Percentiles rank a stretch among this genome's conserved stretches.
These are phyloP conservation scores for Coniochaeta pulveracea DNA, from an alignment of 2,329 filamentous ascomycete species.

Conservation along the genomic window DNA sequence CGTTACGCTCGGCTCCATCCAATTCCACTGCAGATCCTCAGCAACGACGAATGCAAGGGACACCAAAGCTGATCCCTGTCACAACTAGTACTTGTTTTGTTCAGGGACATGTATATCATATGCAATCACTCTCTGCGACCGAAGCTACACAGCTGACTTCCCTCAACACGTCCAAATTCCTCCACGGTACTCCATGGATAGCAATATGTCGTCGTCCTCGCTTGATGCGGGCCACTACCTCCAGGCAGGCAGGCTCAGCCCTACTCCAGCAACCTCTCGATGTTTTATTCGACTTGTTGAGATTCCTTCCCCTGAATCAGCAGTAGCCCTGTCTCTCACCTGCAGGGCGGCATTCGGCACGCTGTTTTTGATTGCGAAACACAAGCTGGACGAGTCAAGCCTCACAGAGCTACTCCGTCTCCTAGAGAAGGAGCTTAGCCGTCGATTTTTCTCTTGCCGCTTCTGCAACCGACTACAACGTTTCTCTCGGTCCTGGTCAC, in stretches of 20 bases:
- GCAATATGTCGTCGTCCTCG: too few species aligned
- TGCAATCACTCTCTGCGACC: too few species aligned
- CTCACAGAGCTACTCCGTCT: constrained; percentile 2
- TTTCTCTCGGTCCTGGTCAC: constrained; percentile 1
- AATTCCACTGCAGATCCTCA: too few species aligned
- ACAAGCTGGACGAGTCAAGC: neutral
- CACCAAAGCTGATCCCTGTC: too few species aligned
- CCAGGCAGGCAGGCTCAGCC: neutral
- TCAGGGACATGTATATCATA: too few species aligned
- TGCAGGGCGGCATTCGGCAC: constrained; percentile 1
- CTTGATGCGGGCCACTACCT: too few species aligned
- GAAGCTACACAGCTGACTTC: too few species aligned
- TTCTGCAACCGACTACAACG: neutral
- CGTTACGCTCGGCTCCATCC: too few species aligned
- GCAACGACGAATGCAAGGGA: too few species aligned
- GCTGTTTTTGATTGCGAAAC: constrained; percentile 2
- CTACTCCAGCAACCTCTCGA: neutral
- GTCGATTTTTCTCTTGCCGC: neutral
- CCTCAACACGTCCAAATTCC: too few species aligned
- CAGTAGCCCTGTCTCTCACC: constrained; percentile 1
- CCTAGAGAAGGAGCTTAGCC: constrained; percentile 1
- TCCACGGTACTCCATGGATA: too few species aligned
- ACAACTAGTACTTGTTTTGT: too few species aligned
- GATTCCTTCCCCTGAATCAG: neutral
- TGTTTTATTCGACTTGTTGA: neutral